Percentiles rank a stretch among this genome's conserved stretches.
phyloP scores from a whole-genome alignment of 306 rosid species.

The Pterocarpus macrocarpus region DNA sequence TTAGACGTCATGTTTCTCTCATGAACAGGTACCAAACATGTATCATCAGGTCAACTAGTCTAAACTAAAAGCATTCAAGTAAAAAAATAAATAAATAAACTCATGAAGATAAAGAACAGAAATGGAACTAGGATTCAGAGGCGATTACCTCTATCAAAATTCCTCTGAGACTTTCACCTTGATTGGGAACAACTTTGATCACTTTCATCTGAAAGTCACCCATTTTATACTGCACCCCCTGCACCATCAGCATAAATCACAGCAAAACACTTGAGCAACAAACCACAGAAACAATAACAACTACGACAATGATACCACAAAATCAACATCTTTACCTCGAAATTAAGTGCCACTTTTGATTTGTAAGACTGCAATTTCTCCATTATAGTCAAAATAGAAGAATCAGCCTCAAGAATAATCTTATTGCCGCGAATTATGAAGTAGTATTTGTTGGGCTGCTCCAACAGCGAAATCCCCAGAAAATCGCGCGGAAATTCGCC shows the following conservation, averaged over 20 bases:
- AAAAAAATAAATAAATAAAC: not conserved
- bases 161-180: constrained; percentile 83
- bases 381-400: constrained; percentile 79
- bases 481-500: constrained; percentile 84
- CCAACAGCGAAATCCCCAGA: constrained; percentile 76
- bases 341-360: constrained; percentile 75
- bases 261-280: constrained; percentile 1
- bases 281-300: too few species aligned
- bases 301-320: not conserved
- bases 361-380: constrained; percentile 95
- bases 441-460: constrained; percentile 84
- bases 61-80: not conserved
- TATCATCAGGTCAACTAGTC: not conserved
- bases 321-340: constrained; percentile 58
- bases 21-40: constrained; percentile 12
- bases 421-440: constrained; percentile 77
- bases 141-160: constrained; percentile 83
- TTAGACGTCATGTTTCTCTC: not conserved
- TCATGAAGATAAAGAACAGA: not conserved
- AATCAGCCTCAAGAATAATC: constrained; percentile 84
- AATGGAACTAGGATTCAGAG: constrained; percentile 22
- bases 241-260: constrained; percentile 28
- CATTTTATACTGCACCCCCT: constrained; percentile 72
- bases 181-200: constrained; percentile 81
- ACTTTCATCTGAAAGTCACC: constrained; percentile 87